Conservation (phyloP, 345 rosid species). For the Eucalyptus curtisii region DNA sequence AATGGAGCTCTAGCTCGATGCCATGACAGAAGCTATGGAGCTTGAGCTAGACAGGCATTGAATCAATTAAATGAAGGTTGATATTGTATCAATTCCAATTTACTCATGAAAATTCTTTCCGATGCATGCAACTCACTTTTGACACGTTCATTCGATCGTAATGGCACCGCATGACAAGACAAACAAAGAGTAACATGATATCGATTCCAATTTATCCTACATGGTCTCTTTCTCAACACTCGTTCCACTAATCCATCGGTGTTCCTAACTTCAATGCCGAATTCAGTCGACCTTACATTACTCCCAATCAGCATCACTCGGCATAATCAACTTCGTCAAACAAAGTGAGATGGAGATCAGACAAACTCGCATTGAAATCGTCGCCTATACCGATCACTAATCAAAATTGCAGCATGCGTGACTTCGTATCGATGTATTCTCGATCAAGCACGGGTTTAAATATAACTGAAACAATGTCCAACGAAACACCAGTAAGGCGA, state of each 20-base stretch:
- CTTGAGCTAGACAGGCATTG: rapidly evolving
- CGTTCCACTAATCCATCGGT: rapidly evolving
- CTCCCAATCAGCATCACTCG: neutral
- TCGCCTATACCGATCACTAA: neutral
- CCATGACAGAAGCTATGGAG: rapidly evolving
- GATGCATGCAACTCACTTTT: no score
- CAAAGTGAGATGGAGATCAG: rapidly evolving
- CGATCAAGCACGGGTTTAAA: rapidly evolving
- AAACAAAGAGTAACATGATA: rapidly evolving
- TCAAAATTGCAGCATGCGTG: neutral
- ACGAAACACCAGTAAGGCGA: neutral
- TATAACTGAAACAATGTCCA: neutral
- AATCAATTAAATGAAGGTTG: neutral
- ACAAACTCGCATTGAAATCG: neutral
- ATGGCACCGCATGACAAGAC: rapidly evolving
- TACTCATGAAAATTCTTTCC: no score
- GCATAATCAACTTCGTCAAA: neutral
- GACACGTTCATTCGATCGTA: rapidly evolving
- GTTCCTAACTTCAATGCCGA: neutral
- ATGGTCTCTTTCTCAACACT: neutral
- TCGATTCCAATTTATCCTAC: neutral
- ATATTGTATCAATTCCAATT: no score
- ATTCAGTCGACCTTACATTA: neutral
- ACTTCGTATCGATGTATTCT: rapidly evolving
- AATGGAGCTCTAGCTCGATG: neutral